Conservation (phyloP, 2,329 filamentous ascomycete genomes). For the Arthrobotrys entomopaga region DNA sequence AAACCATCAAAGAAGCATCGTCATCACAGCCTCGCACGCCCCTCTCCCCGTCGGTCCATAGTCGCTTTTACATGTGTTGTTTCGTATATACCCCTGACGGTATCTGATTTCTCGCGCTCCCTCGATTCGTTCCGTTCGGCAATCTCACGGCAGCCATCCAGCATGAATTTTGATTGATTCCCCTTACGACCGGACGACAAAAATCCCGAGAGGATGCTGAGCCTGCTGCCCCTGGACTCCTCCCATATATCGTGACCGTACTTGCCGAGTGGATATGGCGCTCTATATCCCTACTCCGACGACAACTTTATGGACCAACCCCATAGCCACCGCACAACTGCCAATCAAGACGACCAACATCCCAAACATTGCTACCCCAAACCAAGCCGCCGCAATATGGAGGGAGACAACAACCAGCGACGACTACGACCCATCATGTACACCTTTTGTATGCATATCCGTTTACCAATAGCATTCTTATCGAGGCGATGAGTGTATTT, state of each 20-base stretch:
- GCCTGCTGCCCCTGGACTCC: slow-evolving; percentile 42
- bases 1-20: too few relatives aligned
- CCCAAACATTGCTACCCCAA: slow-evolving; percentile 6
- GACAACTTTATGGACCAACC: slow-evolving; percentile 29
- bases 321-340: slow-evolving; percentile 16
- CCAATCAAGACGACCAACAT: slow-evolving; percentile 2
- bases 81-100: background rate
- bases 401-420: slow-evolving; percentile 43
- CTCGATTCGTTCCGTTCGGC: too few relatives aligned
- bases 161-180: too few relatives aligned
- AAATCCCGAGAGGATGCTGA: slow-evolving; percentile 42
- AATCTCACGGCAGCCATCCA: too few relatives aligned
- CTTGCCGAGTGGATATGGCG: slow-evolving; percentile 45
- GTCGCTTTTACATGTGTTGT: slow-evolving; percentile 18
- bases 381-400: slow-evolving; percentile 47
- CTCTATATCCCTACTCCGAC: slow-evolving; percentile 34
- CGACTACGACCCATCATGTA: slow-evolving; percentile 53
- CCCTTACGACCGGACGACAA: background rate
- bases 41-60: background rate
- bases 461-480: slow-evolving; percentile 3
- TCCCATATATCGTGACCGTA: slow-evolving; percentile 42
- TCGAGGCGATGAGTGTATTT: too few relatives aligned
- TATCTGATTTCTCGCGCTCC: background rate
- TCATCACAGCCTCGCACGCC: too few relatives aligned
- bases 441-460: slow-evolving; percentile 50